Base-by-base conservation (phyloP, 1,284 basidiomycete genomes). In the Leucoagaricus sp. region DNA sequence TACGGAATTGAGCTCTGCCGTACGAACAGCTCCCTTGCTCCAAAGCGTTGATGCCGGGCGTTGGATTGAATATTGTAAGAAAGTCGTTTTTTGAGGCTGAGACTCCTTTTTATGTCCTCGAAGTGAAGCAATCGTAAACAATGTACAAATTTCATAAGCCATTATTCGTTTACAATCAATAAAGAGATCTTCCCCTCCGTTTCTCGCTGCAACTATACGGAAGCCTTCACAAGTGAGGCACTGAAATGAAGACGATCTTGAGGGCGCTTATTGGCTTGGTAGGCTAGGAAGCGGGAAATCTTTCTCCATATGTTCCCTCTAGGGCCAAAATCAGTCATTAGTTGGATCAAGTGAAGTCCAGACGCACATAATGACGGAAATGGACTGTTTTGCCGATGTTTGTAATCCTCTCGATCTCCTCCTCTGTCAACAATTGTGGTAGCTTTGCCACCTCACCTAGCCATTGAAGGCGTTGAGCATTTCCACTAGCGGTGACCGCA, bases 371-470 rank as follows among this genome's bases (percentile, higher is more conserved):
- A 53, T 65, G 44, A 21, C 74, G 65, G 67, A 74, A 83, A 65
- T 84, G 78, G 19, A 79, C 59, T 49, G 72, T 75, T 61, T 71
- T 73, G 9, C 80, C 82, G 6, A 75, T 66, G 12, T 66, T 66
- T 25, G 75, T 74, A 49, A 85, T 80, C 63, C 79, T 77, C n/a
- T 73, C 66, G 9, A 83, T 68, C 17, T 61, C 50, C 4, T 52
- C 45, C 8, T 67, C 71, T 42, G 83, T 61, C 40, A 69, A 52
- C 10, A 73, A 49, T 19, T 61, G 70, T 8, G 72, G 69, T 10
- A 78, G 58, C 36, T 65, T 66, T 1, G 67, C 71, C 21, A 79
- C 64, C 2, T 72, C 71, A 7, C 77, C 71, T 45, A 83, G 72
- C 57, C 76, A 71, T 59, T 72, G 70, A 60, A 84, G 77, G 13